Evolutionary conservation across 192 early-diverging fungal genomes (phyloP).

Genomic region (Umbelopsis sp.): DNA sequence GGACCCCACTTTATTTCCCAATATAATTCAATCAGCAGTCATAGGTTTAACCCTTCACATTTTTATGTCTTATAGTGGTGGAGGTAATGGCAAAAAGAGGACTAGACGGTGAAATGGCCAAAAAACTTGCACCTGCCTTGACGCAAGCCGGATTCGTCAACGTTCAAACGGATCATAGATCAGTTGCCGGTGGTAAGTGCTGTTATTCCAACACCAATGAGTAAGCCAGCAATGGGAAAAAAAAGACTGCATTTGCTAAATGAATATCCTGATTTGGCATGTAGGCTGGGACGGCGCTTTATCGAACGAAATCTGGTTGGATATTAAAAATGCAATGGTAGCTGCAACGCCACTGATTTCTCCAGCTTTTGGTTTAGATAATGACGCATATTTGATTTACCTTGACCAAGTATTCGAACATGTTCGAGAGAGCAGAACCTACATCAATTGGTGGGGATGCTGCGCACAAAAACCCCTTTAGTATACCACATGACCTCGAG

Average conservation of each 20-base stretch:
- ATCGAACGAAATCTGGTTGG: conserved; percentile 12
- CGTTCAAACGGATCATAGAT: background rate
- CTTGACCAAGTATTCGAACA: background rate
- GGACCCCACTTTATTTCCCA: background rate
- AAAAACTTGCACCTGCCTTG: background rate
- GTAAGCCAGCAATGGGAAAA: background rate
- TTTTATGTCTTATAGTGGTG: background rate
- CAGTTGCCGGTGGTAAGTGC: conserved; percentile 13
- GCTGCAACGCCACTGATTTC: background rate
- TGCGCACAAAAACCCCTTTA: conserved; percentile 7
- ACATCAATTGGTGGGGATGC: conserved; percentile 16
- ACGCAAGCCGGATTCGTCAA: conserved; percentile 2
- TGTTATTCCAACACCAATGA: background rate
- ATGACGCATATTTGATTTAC: background rate
- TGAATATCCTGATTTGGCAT: background rate
- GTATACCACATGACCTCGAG: conserved; percentile 7
- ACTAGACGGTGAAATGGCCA: background rate
- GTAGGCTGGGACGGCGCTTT: conserved; percentile 13
- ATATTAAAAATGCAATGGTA: conserved; percentile 14
- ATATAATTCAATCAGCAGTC: no score
- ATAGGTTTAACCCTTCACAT: background rate
- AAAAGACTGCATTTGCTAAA: background rate
- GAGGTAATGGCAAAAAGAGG: conserved; percentile 1
- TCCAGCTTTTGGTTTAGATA: conserved; percentile 2
- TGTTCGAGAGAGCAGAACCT: background rate